phyloP scores from a whole-genome alignment of 495 filamentous ascomycete species.

The Penicillium paradoxum region DNA sequence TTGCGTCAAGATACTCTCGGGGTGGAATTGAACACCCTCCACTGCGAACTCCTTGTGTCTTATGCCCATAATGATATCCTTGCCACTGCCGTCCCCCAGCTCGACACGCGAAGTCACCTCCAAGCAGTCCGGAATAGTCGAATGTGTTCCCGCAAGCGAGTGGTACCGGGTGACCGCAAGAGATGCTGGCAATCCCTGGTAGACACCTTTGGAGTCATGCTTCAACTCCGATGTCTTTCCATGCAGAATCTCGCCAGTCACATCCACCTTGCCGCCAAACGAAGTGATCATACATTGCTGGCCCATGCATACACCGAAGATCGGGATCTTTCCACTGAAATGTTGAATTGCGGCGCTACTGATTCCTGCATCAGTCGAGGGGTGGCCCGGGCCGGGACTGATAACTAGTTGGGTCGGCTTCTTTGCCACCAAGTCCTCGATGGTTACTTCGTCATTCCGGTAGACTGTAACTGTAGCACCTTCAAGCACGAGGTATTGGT shows the following conservation, averaged over 20 bases:
- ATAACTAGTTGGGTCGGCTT: slow-evolving; percentile 91
- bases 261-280: slow-evolving; percentile 86
- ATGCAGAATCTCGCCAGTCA: slow-evolving; percentile 93
- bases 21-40: slow-evolving; percentile 96
- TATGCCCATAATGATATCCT: slow-evolving; percentile 90
- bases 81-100: slow-evolving; percentile 51
- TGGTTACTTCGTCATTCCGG: slow-evolving; percentile 84
- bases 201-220: slow-evolving; percentile 87
- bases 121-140: slow-evolving; percentile 78
- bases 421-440: slow-evolving; percentile 75
- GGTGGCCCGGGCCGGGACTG: slow-evolving; percentile 92
- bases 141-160: slow-evolving; percentile 88
- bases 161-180: slow-evolving; percentile 93
- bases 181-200: slow-evolving; percentile 67
- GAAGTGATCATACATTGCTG: slow-evolving; percentile 94
- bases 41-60: slow-evolving; percentile 85
- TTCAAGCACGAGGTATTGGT: slow-evolving; percentile 93
- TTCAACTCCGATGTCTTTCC: slow-evolving; percentile 89
- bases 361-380: slow-evolving; percentile 81
- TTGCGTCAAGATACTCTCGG: slow-evolving; percentile 91
- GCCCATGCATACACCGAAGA: slow-evolving; percentile 99
- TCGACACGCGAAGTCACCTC: slow-evolving; percentile 88
- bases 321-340: slow-evolving; percentile 92
- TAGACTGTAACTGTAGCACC: slow-evolving; percentile 83
- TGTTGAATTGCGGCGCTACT: slow-evolving; percentile 85